These are phyloP conservation scores for Danielia oregonensis DNA, from an alignment of 805 yeast genomes.

Conservation along the genomic window DNA sequence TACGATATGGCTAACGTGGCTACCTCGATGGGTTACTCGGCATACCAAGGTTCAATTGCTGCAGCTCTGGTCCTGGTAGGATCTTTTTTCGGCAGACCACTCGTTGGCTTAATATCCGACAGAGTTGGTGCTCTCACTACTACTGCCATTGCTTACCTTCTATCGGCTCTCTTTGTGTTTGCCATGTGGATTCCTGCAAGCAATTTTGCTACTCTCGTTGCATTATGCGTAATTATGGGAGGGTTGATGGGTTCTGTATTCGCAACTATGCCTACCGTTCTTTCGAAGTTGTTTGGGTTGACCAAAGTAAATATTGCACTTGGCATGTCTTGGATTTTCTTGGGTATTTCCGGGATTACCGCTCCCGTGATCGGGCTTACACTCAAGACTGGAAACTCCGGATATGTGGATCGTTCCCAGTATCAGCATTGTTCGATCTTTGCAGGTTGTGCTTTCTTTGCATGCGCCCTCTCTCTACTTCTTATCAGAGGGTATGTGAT, in stretches of 20 bases:
- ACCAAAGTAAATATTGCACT: constrained; percentile 45
- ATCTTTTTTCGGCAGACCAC: constrained; percentile 52
- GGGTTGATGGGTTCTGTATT: constrained; percentile 59
- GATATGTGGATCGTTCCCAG: constrained; percentile 37
- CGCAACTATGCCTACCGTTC: constrained; percentile 50
- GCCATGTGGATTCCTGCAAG: constrained; percentile 42
- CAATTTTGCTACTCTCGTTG: constrained; percentile 52
- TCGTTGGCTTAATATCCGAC: constrained; percentile 50
- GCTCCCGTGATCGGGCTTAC: constrained; percentile 61
- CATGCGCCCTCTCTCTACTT: constrained; percentile 39
- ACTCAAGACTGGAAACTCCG: constrained; percentile 32
- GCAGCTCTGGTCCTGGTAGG: constrained; percentile 64
- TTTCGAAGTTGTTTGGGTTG: constrained; percentile 52
- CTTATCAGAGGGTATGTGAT: constrained; percentile 53
- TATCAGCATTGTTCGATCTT: constrained; percentile 55
- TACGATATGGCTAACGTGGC: constrained; percentile 61
- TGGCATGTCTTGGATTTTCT: constrained; percentile 50
- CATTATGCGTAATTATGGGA: constrained; percentile 52
- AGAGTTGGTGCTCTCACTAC: constrained; percentile 49
- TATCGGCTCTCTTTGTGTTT: constrained; percentile 27
- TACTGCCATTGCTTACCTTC: constrained; percentile 21
- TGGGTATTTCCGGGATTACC: constrained; percentile 49
- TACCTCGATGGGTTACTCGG: constrained; percentile 53
- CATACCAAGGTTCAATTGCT: constrained; percentile 53
- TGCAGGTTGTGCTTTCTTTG: constrained; percentile 53